Conservation (phyloP, 208 protist genomes). For the Lotmaria passim region DNA sequence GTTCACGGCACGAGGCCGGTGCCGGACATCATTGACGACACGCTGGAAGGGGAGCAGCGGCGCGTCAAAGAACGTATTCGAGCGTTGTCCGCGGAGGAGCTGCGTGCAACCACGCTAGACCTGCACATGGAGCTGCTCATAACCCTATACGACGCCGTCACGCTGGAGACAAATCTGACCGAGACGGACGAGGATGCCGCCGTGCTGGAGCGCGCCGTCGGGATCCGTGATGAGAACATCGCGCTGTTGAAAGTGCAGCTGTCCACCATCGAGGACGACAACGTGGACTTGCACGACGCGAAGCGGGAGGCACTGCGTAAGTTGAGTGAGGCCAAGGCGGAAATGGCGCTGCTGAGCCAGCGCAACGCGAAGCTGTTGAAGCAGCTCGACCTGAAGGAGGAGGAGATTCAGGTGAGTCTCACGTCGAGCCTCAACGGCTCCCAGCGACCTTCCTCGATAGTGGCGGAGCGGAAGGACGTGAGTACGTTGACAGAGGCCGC, state of each 20-base stretch:
- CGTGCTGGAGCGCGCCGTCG: conserved; percentile 39
- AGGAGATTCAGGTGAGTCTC: conserved; percentile 19
- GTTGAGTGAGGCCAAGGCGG: conserved; percentile 59
- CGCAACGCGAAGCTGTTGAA: conserved; percentile 37
- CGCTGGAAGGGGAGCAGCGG: conserved; percentile 1
- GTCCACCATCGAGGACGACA: conserved; percentile 40
- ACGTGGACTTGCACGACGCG: conserved; percentile 43
- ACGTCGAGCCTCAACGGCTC: conserved; percentile 13
- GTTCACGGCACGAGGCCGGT: neutral
- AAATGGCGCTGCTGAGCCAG: conserved; percentile 49
- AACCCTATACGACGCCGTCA: conserved; percentile 35
- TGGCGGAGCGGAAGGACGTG: conserved; percentile 11
- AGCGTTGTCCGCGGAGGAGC: conserved; percentile 22
- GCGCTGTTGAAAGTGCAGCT: conserved; percentile 50
- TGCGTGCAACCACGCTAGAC: conserved; percentile 38
- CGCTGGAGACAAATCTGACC: conserved; percentile 27
- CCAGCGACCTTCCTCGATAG: neutral
- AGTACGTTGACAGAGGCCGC: conserved; percentile 7
- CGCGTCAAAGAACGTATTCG: conserved; percentile 15
- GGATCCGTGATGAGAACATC: conserved; percentile 35
- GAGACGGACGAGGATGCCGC: conserved; percentile 38
- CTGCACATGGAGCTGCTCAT: conserved; percentile 21
- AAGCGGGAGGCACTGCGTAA: conserved; percentile 51
- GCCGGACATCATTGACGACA: neutral
- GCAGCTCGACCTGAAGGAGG: conserved; percentile 26